A percentile compares a stretch with the other conserved stretches of the same genome.
phyloP scores from a whole-genome alignment of 1,139 yeast species.

The Zygosaccharomyces pseudobailii region DNA sequence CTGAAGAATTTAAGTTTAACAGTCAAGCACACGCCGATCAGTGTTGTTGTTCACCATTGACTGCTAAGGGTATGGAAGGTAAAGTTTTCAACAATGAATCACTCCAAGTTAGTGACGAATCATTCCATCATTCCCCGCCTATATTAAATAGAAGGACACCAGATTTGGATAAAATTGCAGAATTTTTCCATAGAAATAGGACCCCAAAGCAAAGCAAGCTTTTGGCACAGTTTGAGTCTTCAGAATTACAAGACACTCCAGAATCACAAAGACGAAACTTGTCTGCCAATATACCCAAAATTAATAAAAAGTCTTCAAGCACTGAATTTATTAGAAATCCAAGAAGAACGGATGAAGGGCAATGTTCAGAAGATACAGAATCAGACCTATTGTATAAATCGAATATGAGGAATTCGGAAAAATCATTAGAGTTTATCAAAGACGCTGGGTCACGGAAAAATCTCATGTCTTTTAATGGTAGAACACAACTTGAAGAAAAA shows the following conservation, averaged over 20 bases:
- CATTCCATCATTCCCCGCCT: neutral
- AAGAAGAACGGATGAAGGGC: slow-evolving; percentile 6
- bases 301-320: slow-evolving; percentile 2
- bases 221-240: slow-evolving; percentile 13
- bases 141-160: slow-evolving; percentile 25
- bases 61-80: neutral
- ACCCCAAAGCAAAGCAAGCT: slow-evolving; percentile 16
- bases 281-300: neutral
- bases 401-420: neutral
- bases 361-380: slow-evolving; percentile 19
- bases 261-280: slow-evolving; percentile 11
- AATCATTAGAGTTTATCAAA: neutral
- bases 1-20: neutral
- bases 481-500: neutral
- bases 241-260: slow-evolving; percentile 22
- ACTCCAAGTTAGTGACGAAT: neutral
- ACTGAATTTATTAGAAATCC: neutral
- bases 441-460: neutral
- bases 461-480: neutral
- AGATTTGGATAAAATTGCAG: slow-evolving; percentile 25
- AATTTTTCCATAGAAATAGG: slow-evolving; percentile 19
- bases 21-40: neutral
- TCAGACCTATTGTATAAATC: neutral
- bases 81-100: neutral
- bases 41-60: neutral